Evolutionary conservation across 768 basidiomycete genomes (phyloP), one percentile per base, ranked within the genome.

Genomic region (Auricularia sp.): DNA sequence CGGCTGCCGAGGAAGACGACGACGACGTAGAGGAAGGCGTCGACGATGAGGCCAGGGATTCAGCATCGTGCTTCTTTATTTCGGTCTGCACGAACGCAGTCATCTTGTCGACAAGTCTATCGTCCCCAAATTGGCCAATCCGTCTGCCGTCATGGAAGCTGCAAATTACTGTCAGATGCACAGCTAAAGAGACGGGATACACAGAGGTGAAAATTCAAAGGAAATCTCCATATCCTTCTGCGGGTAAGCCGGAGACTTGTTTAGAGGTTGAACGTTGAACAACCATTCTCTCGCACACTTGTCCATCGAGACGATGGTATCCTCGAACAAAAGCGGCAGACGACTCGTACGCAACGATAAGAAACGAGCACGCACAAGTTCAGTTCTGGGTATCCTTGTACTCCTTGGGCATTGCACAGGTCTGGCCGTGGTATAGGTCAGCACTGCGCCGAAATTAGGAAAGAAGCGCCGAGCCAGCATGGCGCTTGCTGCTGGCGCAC

Each of bases 341-440:
- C 29, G 29, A 29, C 29, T 29, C 29, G 34, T 3, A 29, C 36
- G 21, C 42, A 29, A 23, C 29, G 4, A 4, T 36, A 14, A 8
- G 21, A 53, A 35, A 11, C 21, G 14, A 6, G 8, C 21, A 61
- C 72, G 36, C 86, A 94, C 64, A 95, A 76, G 58, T 85, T 83
- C 71, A 96, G 77, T 35, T 87, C 80, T 0, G 93, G 93, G 72
- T 91, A 96, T 62, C 84, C 86, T 7, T 75, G 76, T 66, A 97
- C 76, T 16, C 77, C 76, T 64, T 93, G 86, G n/a, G 79, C 78
- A 59, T 78, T 75, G 75, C 94, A 96, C 3, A 97, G 78, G 72
- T 97, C 94, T 96, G 69, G 39, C 5, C 35, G 34, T 23, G 29
- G n/a, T 34, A 10, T 65, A 51, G 65, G 61, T 63, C 54, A n/a